A percentile compares a stretch with the other conserved stretches of the same genome.
Evolutionary conservation across 1,284 basidiomycete species (phyloP).

Genomic region (Chalciporus sp.): DNA sequence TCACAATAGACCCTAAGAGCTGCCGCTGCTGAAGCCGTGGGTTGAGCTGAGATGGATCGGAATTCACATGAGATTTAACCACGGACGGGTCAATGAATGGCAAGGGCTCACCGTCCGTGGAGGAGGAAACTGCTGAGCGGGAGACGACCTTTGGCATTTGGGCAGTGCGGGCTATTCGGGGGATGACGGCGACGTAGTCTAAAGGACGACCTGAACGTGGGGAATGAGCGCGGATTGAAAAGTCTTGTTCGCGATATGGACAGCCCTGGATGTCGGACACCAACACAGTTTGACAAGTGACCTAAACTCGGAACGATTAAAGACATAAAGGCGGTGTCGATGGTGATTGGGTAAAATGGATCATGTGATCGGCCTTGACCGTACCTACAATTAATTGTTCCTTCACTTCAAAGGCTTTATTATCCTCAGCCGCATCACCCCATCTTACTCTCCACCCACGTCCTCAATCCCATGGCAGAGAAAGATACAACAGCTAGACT

Average conservation of each 20-base stretch:
- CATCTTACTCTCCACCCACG: constrained; percentile 18
- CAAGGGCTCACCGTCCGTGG: constrained; percentile 64
- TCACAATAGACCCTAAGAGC: constrained; percentile 79
- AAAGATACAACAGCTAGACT: constrained; percentile 76
- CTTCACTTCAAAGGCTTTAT: constrained; percentile 15
- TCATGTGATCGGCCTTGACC: constrained; percentile 31
- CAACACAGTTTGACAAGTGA: too few relatives aligned
- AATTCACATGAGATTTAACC: constrained; percentile 11
- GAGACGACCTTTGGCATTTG: constrained; percentile 82
- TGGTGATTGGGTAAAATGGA: constrained; percentile 6
- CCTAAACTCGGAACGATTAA: not conserved
- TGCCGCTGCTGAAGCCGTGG: constrained; percentile 76
- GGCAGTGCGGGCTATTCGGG: not conserved
- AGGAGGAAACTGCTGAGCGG: constrained; percentile 78
- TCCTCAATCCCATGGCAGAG: constrained; percentile 63
- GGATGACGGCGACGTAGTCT: too few relatives aligned
- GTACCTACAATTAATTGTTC: constrained; percentile 31
- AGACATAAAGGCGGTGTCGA: not conserved
- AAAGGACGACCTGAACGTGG: not conserved
- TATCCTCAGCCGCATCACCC: constrained; percentile 22
- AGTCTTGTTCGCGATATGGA: too few relatives aligned
- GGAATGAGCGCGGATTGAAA: not conserved
- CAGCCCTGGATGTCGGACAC: too few relatives aligned
- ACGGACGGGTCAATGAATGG: constrained; percentile 7
- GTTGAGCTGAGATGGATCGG: constrained; percentile 53